Percentiles rank a stretch among this genome's conserved stretches.
These are phyloP conservation scores for Plasmodium vivax DNA, from an alignment of 169 alveolate species.

Conservation along the genomic window DNA sequence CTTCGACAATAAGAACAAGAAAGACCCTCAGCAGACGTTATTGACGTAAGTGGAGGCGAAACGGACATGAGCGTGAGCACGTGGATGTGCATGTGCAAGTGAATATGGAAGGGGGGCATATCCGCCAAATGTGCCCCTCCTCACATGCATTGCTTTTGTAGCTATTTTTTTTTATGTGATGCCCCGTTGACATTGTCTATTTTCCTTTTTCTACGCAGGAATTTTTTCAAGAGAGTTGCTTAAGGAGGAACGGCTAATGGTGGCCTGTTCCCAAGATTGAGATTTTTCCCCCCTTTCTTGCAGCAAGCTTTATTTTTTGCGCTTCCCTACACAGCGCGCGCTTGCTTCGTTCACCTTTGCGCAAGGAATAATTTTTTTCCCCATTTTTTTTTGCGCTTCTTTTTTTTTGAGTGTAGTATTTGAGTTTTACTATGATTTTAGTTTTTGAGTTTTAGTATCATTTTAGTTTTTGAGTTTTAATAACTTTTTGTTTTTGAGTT, in stretches of 20 bases:
- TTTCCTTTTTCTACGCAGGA: conserved; percentile 10
- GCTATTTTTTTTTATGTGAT: background rate
- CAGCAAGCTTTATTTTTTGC: background rate
- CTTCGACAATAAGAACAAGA: conserved; percentile 14
- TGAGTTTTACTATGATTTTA: background rate
- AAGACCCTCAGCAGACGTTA: conserved; percentile 36
- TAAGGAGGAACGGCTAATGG: background rate
- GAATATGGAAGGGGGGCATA: background rate
- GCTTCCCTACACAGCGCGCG: background rate
- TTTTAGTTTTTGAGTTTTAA: too few relatives aligned
- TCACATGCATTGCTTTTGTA: background rate
- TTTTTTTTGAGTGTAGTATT: too few relatives aligned
- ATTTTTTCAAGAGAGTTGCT: conserved; percentile 30
- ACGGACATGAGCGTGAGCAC: background rate
- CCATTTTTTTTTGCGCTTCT: background rate
- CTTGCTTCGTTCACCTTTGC: background rate
- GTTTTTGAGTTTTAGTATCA: background rate
- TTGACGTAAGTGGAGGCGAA: conserved; percentile 27
- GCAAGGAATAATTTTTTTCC: background rate
- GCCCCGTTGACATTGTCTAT: background rate
- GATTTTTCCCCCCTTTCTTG: background rate
- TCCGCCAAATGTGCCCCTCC: background rate
- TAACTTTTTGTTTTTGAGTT: too few relatives aligned
- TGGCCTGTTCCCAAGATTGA: background rate
- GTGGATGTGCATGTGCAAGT: too few relatives aligned